Evolutionary conservation across 306 rosid genomes (phyloP), one percentile per base, ranked within the genome.

Genomic region (Casuarina equisetifolia): DNA sequence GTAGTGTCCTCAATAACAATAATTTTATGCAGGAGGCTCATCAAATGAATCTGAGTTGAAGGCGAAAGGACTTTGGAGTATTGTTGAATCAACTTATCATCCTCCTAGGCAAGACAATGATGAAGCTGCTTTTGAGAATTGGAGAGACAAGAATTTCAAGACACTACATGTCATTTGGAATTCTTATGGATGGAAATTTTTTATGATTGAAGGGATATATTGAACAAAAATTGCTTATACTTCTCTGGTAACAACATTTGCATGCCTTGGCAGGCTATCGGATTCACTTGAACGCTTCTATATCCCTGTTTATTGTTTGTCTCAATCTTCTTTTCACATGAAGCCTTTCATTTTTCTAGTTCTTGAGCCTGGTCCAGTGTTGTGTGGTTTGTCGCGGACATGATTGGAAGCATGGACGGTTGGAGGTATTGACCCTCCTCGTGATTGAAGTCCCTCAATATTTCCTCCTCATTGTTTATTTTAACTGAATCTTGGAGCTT

Each of bases 301-400:
- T 58, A 39, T 9, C 64, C 64, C 35, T 58, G 15, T 25, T 58
- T 58, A 58, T 58, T 25, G 70, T 32, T 66, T 16, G 44, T 62
- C 69, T 62, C 44, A 62, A 36, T 35, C 15, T 16, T 62, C 69
- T 62, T 38, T 62, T 36, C 69, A 62, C 7, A 15, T 36, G 2
- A 36, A 4, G 44, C 62, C 7, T 15, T 9, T 10, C 40, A 61
- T 36, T 59, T 53, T 7, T 19, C 17, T n/a, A 17, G 43, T 36
- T 52, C n/a, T 62, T 62, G 69, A 62, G 62, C 69, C 44, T 13
- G 69, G 69, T 11, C 69, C 8, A 11, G 43, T 58, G 10, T 61
- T 62, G 1, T 62, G 12, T 62, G n/a, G 69, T 62, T 62, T 62
- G 12, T 25, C 15, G 36, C 16, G 5, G 42, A 13, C 1, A 11